Percentiles rank a stretch among this genome's conserved stretches.
Conservation (phyloP, 1,284 basidiomycete species). For the Ustilago loliicola region DNA sequence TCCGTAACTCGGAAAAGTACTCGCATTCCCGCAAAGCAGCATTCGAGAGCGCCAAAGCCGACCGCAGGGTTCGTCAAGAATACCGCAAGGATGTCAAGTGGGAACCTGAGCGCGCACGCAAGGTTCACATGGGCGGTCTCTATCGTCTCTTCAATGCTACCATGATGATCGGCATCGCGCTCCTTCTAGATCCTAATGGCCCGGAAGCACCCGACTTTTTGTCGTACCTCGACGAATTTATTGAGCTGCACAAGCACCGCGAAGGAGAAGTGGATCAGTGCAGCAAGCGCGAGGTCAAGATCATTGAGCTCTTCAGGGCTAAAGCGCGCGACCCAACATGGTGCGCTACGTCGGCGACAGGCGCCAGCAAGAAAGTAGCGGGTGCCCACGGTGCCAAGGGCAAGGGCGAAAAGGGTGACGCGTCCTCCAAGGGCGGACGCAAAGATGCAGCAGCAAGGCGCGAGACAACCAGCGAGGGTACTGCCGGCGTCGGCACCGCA, state of each 20-base stretch:
- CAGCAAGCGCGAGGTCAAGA: slow-evolving; percentile 65
- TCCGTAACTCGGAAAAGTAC: slow-evolving; percentile 64
- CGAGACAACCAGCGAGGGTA: slow-evolving; percentile 27
- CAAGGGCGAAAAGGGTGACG: slow-evolving; percentile 14
- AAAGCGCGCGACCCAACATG: slow-evolving; percentile 63
- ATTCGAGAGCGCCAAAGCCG: slow-evolving; percentile 61
- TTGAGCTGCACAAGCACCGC: slow-evolving; percentile 56
- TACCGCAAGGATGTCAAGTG: slow-evolving; percentile 62
- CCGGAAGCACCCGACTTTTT: slow-evolving; percentile 55
- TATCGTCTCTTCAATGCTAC: slow-evolving; percentile 66
- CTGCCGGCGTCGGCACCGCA: slow-evolving; percentile 43
- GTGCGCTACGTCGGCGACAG: slow-evolving; percentile 59
- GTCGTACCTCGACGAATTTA: slow-evolving; percentile 64
- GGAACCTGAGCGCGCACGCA: slow-evolving; percentile 58
- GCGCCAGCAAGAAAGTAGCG: slow-evolving; percentile 20
- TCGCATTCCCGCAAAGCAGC: slow-evolving; percentile 57
- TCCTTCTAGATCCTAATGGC: slow-evolving; percentile 60
- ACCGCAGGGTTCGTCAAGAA: slow-evolving; percentile 59
- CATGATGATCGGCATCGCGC: slow-evolving; percentile 66
- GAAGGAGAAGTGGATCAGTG: slow-evolving; percentile 62
- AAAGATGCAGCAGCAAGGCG: slow-evolving; percentile 31
- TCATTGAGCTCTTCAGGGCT: slow-evolving; percentile 65
- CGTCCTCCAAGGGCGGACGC: slow-evolving; percentile 8
- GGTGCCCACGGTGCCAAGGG: slow-evolving; percentile 15
- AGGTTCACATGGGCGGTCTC: slow-evolving; percentile 64